Evolutionary conservation across 495 filamentous ascomycete species (phyloP).

Genomic region (Aspergillus campestris): DNA sequence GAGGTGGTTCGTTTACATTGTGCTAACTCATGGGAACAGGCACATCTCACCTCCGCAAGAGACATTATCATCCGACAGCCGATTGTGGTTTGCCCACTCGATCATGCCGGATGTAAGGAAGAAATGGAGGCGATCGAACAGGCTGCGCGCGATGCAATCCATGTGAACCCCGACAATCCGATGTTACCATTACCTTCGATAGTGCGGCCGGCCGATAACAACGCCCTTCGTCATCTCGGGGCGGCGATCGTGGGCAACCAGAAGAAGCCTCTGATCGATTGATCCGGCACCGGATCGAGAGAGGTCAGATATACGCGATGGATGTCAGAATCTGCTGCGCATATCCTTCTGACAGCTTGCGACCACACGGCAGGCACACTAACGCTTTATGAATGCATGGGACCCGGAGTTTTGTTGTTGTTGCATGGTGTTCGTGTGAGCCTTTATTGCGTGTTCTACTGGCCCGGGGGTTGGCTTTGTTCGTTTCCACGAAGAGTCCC

Average conservation of each 20-base stretch:
- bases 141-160: constrained; percentile 83
- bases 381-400: constrained; percentile 39
- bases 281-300: not conserved
- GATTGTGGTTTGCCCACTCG: constrained; percentile 92
- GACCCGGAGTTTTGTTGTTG: constrained; percentile 28
- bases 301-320: not conserved
- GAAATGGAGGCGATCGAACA: constrained; percentile 98
- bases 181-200: constrained; percentile 79
- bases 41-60: constrained; percentile 78
- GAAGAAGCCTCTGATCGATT: constrained; percentile 89
- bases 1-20: too few species aligned
- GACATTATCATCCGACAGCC: constrained; percentile 88
- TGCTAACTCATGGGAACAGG: constrained; percentile 40
- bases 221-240: constrained; percentile 69
- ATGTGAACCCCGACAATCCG: constrained; percentile 79
- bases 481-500: constrained; percentile 2
- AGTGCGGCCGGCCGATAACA: constrained; percentile 64
- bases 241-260: constrained; percentile 77
- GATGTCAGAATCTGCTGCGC: not conserved
- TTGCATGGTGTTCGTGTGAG: constrained; percentile 25
- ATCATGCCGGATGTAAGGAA: constrained; percentile 91
- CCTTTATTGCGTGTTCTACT: constrained; percentile 15
- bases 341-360: constrained; percentile 7
- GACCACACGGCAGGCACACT: constrained; percentile 8
- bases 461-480: constrained; percentile 12